Evolutionary conservation across 495 filamentous ascomycete genomes (phyloP).

Genomic region (Aspergillus nanangensis): DNA sequence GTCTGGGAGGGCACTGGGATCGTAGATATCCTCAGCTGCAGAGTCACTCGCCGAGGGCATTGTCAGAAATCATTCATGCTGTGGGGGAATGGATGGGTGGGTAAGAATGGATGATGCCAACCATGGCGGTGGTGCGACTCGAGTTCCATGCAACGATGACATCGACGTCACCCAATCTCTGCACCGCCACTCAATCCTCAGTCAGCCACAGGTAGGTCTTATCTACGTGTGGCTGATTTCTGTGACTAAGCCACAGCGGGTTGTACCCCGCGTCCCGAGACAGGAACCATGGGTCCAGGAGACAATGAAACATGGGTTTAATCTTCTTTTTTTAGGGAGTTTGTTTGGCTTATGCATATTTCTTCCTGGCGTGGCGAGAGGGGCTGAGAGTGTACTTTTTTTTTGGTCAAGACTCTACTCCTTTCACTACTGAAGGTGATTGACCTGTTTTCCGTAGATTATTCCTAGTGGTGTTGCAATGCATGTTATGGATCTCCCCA

Average conservation of each 20-base stretch:
- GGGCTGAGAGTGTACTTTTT: background rate
- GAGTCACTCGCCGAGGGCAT: constrained; percentile 33
- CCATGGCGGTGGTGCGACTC: background rate
- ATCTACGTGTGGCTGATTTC: background rate
- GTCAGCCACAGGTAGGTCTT: background rate
- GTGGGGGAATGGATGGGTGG: constrained; percentile 1
- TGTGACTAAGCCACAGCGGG: background rate
- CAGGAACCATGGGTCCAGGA: constrained; percentile 8
- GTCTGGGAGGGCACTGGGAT: constrained; percentile 54
- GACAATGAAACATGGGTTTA: constrained; percentile 5
- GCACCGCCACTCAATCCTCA: background rate
- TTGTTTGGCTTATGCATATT: background rate
- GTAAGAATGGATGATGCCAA: background rate
- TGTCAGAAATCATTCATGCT: constrained; percentile 29
- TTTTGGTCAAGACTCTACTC: no score
- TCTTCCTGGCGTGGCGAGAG: background rate
- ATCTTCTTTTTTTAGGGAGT: constrained; percentile 1
- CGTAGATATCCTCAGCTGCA: constrained; percentile 23
- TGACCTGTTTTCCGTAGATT: no score
- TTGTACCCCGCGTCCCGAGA: constrained; percentile 2
- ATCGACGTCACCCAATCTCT: background rate
- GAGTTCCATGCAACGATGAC: background rate
- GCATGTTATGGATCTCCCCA: no score
- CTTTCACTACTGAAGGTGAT: no score
- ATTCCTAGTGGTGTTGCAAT: no score